phyloP scores from a whole-genome alignment of 306 rosid species.

The Delonix regia region DNA sequence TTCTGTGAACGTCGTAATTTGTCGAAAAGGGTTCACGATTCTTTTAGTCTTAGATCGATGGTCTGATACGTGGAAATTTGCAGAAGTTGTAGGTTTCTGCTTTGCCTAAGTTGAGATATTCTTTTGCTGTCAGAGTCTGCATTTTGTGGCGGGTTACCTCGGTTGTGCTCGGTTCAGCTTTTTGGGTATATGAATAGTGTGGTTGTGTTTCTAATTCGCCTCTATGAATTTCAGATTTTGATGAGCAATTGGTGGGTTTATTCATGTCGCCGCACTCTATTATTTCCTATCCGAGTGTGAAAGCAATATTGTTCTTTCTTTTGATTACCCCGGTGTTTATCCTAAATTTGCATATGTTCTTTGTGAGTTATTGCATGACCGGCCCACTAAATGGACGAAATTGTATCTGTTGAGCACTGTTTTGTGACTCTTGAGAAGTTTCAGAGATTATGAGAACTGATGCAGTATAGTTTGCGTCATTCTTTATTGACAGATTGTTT shows the following conservation, averaged over 20 bases:
- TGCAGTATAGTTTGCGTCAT: constrained; percentile 4
- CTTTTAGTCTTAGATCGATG: constrained; percentile 25
- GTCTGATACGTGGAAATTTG: constrained; percentile 33
- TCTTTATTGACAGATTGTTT: neutral
- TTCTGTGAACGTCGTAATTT: constrained; percentile 31
- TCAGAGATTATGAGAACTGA: constrained; percentile 1
- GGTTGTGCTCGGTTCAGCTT: neutral
- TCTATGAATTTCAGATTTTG: neutral
- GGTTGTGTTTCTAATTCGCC: neutral
- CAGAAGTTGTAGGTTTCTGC: neutral
- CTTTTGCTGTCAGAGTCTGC: constrained; percentile 15
- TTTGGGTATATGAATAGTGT: neutral
- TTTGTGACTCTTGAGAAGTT: neutral
- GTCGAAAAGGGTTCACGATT: constrained; percentile 25
- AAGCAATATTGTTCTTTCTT: neutral
- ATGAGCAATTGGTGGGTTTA: neutral
- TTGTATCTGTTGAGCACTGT: neutral
- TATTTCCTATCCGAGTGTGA: neutral
- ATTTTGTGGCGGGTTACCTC: constrained; percentile 18
- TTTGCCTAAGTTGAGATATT: constrained; percentile 15
- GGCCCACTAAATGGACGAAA: neutral
- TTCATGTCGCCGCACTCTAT: neutral
- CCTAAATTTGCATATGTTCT: neutral
- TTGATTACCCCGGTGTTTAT: neutral
- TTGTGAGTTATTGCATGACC: too few relatives aligned